Evolutionary conservation across 2,329 filamentous ascomycete genomes (phyloP), one percentile per base, ranked within the genome.

Genomic region (Cadophora sp.): DNA sequence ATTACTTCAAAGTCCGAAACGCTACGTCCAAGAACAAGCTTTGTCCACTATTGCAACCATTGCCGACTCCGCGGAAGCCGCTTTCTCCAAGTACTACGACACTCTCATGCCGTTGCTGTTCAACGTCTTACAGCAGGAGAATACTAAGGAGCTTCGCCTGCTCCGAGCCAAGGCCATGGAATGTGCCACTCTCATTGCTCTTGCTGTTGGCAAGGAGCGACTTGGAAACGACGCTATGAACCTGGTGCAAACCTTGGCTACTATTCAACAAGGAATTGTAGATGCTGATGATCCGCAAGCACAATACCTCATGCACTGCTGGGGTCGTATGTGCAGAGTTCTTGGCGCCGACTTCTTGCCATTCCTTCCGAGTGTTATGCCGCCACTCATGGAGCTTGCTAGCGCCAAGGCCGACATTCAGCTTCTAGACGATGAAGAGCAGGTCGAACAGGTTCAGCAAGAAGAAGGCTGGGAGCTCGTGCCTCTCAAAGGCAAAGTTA

Each of bases 381-480:
- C 95, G 7, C 96, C 96, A 24, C 85, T 99, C 66, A 86, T 97
- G 67, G 91, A 97, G 77, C 87, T 98, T 72, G 96, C 95, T 34
- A 92, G 93, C 74, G 94, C 96, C 64, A 98, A 97, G 84, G 96
- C 96, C 31, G 96, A 99, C 76, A 97, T 99, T 68, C 96, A 98
- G 79, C 87, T 99, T 55, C 84, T 99, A 46, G 96, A 98, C 73
- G 94, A 97, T 73, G 94, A 98, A 67, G 95, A 97, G 37, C 93
- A 97, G 80, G 92, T 97, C 46, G 93, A 97, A 75, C 90, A 94
- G 77, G 90, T 97, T 70, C 93, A 97, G 79, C 92, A 96, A 76
- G 95, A 98, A 76, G 95, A 97, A 67, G 95, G 95, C 53, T 99
- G 96, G 96, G 96, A 99, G 80, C 86, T 99, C 73, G 94, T 99